Conservation (phyloP, 768 basidiomycete species). For the Butyriboletus loyo region DNA sequence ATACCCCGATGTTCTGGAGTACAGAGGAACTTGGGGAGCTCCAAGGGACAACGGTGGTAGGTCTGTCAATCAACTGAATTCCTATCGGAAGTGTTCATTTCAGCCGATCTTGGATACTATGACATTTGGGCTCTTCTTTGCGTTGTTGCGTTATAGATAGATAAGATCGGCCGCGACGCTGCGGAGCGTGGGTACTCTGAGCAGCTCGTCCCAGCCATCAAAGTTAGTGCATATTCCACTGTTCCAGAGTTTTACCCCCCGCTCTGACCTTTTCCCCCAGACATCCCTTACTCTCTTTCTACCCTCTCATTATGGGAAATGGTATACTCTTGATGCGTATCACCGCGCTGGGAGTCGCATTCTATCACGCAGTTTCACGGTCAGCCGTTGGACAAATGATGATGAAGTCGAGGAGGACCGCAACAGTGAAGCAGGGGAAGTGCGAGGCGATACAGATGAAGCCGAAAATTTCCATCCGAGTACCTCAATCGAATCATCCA, state of each 20-base stretch:
- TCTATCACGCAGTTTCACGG: conserved; percentile 87
- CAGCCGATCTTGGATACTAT: not conserved
- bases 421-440: conserved; percentile 34
- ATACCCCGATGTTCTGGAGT: conserved; percentile 95
- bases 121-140: not conserved
- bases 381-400: conserved; percentile 57
- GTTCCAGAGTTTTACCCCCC: not conserved
- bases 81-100: not conserved
- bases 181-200: conserved; percentile 71
- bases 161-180: conserved; percentile 82
- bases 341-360: conserved; percentile 92
- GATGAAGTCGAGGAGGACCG: conserved; percentile 14
- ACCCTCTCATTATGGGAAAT: conserved; percentile 36
- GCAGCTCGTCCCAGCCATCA: conserved; percentile 67
- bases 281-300: conserved; percentile 72
- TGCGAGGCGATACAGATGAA: conserved; percentile 29
- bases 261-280: conserved; percentile 34
- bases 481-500: conserved; percentile 19
- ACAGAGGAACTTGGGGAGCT: conserved; percentile 70
- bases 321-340: conserved; percentile 71
- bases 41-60: conserved; percentile 81
- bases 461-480: conserved; percentile 27
- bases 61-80: conserved; percentile 43
- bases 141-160: conserved; percentile 36
- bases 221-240: conserved; percentile 41